Base-by-base conservation (phyloP, 2,329 filamentous ascomycete genomes). In the Penicillium sp. region DNA sequence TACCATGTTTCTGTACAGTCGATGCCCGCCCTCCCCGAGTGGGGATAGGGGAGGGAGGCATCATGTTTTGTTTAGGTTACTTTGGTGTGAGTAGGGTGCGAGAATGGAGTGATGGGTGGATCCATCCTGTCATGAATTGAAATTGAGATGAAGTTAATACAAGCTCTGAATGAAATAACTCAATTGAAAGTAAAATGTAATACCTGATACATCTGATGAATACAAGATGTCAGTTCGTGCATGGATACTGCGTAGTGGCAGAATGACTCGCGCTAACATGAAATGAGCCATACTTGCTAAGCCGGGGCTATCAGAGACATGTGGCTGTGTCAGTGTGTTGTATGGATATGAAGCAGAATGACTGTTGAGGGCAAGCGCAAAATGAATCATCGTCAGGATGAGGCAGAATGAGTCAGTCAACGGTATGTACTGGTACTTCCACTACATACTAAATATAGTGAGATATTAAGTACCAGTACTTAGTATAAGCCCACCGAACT, bases 321-420 rank as follows among this genome's bases (percentile, higher is more conserved):
- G 33, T 38, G 33, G 42, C 42, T 37, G 16, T 38, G 41, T 12
- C n/a, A n/a, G n/a, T n/a, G n/a, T n/a, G n/a, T n/a, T n/a, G n/a
- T n/a, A n/a, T n/a, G n/a, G 19, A 22, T 22, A 22, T 22, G 19
- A 22, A 22, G n/a, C n/a, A n/a, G 33, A 34, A 34, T 34, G 31
- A 35, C 14, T 28, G 36, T 14, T 13, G 27, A 29, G 19, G 16
- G 18, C 27, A 25, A 27, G 27, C 19, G 19, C 28, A 29, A 25
- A 18, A 40, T 46, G 47, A 50, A 39, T 52, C 44, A 51, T 57
- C 12, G 42, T 44, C 55, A 57, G 44, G 19, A 60, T 60, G 58
- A 61, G 55, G 43, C 58, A 60, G 50, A 47, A 61, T 61, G 59
- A 61, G 52, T 61, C 59, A 61, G 35, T 46, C 46, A 2, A 19